A percentile compares a stretch with the other conserved stretches of the same genome.
Evolutionary conservation across 2,329 filamentous ascomycete genomes (phyloP).

Genomic region (Colletotrichum sansevieriae): DNA sequence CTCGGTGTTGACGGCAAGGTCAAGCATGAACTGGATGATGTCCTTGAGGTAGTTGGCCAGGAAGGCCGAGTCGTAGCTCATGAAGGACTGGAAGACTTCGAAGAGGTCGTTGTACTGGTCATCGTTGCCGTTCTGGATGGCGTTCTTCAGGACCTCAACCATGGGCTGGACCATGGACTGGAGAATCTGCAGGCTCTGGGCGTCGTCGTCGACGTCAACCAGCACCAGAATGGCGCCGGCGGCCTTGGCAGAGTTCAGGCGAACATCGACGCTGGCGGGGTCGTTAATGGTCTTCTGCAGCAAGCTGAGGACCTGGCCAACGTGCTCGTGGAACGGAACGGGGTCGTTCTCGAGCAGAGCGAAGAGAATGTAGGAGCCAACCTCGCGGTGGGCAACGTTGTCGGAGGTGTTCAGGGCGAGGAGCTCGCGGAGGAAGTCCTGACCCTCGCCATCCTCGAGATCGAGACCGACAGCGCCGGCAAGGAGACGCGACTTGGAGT

Average conservation of each 20-base stretch:
- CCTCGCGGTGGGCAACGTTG: conserved; percentile 84
- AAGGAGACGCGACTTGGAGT: conserved; percentile 89
- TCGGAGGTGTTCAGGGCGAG: conserved; percentile 82
- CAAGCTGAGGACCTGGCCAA: conserved; percentile 82
- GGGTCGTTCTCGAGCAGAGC: conserved; percentile 91
- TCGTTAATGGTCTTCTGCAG: conserved; percentile 92
- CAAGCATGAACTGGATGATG: conserved; percentile 93
- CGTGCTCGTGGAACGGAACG: conserved; percentile 85
- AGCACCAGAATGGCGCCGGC: conserved; percentile 90
- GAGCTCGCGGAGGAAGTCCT: conserved; percentile 85
- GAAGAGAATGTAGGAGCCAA: conserved; percentile 93
- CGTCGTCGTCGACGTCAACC: conserved; percentile 88
- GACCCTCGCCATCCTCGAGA: conserved; percentile 78
- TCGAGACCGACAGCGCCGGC: conserved; percentile 89
- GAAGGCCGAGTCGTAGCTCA: conserved; percentile 89
- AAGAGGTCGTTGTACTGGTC: conserved; percentile 92
- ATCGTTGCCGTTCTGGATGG: conserved; percentile 84
- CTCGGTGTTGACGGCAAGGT: conserved; percentile 81
- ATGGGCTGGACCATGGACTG: conserved; percentile 87
- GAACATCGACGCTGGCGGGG: conserved; percentile 89
- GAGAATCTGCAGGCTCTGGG: conserved; percentile 78
- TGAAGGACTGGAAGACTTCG: conserved; percentile 95
- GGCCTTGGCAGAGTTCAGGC: conserved; percentile 93
- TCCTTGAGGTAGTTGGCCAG: conserved; percentile 89
- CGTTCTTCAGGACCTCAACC: conserved; percentile 89